Conservation (phyloP, 495 filamentous ascomycete genomes). For the Penicillium ochrochloron region DNA sequence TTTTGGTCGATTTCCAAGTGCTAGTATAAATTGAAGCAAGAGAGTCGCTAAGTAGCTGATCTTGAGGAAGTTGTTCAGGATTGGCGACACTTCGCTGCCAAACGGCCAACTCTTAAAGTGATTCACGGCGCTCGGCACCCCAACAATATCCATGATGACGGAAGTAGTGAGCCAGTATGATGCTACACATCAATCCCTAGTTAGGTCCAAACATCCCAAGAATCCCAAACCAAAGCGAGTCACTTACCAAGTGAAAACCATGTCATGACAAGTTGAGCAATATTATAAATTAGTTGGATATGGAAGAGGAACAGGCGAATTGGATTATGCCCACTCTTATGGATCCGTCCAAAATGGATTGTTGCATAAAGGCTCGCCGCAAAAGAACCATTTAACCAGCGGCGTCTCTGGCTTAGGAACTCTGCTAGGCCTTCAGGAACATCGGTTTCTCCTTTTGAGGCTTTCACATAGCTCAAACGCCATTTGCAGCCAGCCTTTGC, state of each 20-base stretch:
- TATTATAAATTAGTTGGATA: conserved; percentile 86
- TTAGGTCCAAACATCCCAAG: no score
- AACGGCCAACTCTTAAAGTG: conserved; percentile 61
- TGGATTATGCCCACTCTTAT: conserved; percentile 84
- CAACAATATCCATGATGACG: conserved; percentile 91
- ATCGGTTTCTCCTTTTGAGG: conserved; percentile 96
- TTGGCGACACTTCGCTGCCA: conserved; percentile 73
- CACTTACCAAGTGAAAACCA: conserved; percentile 81
- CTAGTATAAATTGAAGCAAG: conserved; percentile 88
- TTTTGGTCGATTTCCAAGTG: conserved; percentile 89
- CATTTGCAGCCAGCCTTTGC: conserved; percentile 97
- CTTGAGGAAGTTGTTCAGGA: conserved; percentile 82
- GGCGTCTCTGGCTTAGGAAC: conserved; percentile 86
- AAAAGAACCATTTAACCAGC: conserved; percentile 95
- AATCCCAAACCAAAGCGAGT: no score
- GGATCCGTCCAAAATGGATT: conserved; percentile 94
- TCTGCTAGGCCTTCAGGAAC: conserved; percentile 87
- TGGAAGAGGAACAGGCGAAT: conserved; percentile 90
- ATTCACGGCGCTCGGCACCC: conserved; percentile 56
- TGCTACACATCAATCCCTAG: conserved; percentile 37
- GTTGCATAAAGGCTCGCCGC: conserved; percentile 88
- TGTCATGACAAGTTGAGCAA: conserved; percentile 76
- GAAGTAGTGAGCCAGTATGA: conserved; percentile 91
- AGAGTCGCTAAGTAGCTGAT: conserved; percentile 85
- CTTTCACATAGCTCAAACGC: conserved; percentile 97